A percentile compares a stretch with the other conserved stretches of the same genome.
phyloP scores from a whole-genome alignment of 75 land plant genomes.

The Selaginella tamariscina region DNA sequence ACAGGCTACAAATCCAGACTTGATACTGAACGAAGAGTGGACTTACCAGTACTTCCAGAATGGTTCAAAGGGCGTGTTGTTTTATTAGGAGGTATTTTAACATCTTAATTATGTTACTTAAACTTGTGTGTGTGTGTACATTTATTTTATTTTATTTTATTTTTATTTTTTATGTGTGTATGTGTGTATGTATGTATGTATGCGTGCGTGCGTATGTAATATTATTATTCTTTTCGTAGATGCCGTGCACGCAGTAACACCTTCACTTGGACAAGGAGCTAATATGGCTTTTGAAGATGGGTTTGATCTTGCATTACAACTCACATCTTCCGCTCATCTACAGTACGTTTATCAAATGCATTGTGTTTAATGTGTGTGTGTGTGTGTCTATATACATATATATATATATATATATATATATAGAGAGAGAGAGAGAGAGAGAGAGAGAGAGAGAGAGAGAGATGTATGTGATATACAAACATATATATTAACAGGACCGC shows the following conservation, averaged over 20 bases:
- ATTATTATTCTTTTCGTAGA: conserved; percentile 17
- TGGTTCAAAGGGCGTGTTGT: conserved; percentile 31
- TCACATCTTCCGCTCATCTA: conserved; percentile 18
- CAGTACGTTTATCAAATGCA: not conserved
- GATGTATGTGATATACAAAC: too few species aligned
- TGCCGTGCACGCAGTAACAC: conserved; percentile 55
- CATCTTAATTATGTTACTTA: not conserved
- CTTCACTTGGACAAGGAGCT: conserved; percentile 41
- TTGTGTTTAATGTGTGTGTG: not conserved
- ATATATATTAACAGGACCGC: conserved; percentile 23
- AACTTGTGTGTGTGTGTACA: too few species aligned
- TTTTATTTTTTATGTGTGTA: too few species aligned
- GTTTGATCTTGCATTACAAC: conserved; percentile 32
- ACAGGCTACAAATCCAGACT: conserved; percentile 34
- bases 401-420: too few species aligned
- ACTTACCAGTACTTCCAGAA: conserved; percentile 36
- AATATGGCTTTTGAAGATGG: conserved; percentile 47
- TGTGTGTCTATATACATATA: too few species aligned
- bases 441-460: not conserved
- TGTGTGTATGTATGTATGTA: not conserved
- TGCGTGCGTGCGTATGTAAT: not conserved
- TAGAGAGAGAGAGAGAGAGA: not conserved
- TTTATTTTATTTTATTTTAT: not conserved
- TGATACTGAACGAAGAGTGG: conserved; percentile 41
- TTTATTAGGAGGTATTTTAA: conserved; percentile 29